Evolutionary conservation across 352 stramenopile species (phyloP).

Genomic region (Globisporangium middletonii): DNA sequence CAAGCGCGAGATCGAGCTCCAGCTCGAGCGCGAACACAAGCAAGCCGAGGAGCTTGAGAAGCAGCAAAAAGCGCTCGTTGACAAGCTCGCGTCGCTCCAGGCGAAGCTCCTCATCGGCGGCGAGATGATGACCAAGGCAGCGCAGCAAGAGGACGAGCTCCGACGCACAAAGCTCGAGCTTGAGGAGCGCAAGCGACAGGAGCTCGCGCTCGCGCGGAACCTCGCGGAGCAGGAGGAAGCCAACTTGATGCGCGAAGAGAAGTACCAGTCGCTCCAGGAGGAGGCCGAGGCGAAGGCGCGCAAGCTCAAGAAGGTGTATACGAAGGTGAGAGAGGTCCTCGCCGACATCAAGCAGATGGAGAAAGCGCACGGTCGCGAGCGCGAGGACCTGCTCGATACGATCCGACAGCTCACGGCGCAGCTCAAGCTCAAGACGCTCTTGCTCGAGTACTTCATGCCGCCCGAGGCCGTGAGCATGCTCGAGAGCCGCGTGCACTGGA

Average conservation of each 20-base stretch:
- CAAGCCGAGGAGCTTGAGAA: conserved; percentile 54
- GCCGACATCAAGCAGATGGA: conserved; percentile 93
- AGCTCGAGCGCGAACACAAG: conserved; percentile 86
- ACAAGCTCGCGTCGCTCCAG: conserved; percentile 90
- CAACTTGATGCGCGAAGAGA: conserved; percentile 91
- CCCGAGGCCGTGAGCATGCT: conserved; percentile 43
- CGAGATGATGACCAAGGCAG: conserved; percentile 92
- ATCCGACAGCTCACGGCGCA: conserved; percentile 94
- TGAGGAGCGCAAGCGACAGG: conserved; percentile 84
- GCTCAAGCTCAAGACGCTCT: conserved; percentile 94
- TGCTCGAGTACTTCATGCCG: conserved; percentile 91
- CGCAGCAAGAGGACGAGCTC: conserved; percentile 93
- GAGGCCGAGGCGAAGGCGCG: conserved; percentile 94
- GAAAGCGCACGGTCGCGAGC: conserved; percentile 88
- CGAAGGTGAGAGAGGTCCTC: conserved; percentile 87
- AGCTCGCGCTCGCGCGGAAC: conserved; percentile 85
- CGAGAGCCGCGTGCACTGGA: conserved; percentile 54
- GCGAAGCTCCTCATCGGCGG: conserved; percentile 89
- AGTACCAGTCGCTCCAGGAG: conserved; percentile 87
- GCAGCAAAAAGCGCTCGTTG: conserved; percentile 73
- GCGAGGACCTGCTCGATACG: conserved; percentile 92
- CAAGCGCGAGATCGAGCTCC: conserved; percentile 80
- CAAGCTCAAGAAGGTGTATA: conserved; percentile 96
- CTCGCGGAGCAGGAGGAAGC: conserved; percentile 92
- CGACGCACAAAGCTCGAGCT: conserved; percentile 91